Conservation (phyloP, 2,329 filamentous ascomycete genomes). For the Pezicula rhizophila region DNA sequence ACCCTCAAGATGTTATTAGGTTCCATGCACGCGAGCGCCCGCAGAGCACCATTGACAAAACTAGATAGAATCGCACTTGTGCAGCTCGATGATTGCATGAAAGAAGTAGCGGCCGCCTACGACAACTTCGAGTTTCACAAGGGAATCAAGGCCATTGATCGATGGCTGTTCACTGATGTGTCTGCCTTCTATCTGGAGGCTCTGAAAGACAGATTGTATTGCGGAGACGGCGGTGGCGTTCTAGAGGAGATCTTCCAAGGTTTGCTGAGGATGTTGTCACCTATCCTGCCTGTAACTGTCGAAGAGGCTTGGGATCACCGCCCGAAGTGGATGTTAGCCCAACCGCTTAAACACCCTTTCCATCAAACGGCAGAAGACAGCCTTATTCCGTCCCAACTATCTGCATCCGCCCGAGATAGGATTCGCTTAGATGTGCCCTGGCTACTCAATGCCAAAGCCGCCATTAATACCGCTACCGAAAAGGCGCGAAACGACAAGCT, state of each 20-base stretch:
- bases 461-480: constrained; percentile 73
- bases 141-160: constrained; percentile 66
- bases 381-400: constrained; percentile 7
- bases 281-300: constrained; percentile 75
- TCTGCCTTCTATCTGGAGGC: constrained; percentile 93
- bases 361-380: constrained; percentile 26
- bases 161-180: constrained; percentile 75
- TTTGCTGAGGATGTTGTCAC: constrained; percentile 71
- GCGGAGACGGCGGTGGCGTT: constrained; percentile 61
- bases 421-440: constrained; percentile 16
- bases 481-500: constrained; percentile 62
- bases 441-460: constrained; percentile 39
- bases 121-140: constrained; percentile 76
- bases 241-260: constrained; percentile 64
- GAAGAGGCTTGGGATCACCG: constrained; percentile 83
- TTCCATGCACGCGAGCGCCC: constrained; percentile 45
- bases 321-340: constrained; percentile 54
- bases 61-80: constrained; percentile 71
- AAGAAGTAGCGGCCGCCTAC: constrained; percentile 59
- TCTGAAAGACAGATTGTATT: constrained; percentile 88
- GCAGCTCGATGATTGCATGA: constrained; percentile 63
- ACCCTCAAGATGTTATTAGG: constrained; percentile 90
- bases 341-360: constrained; percentile 33
- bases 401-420: constrained; percentile 7
- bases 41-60: constrained; percentile 45